A percentile compares a stretch with the other conserved stretches of the same genome.
Conservation (phyloP, 495 filamentous ascomycete genomes). For the Neurospora terricola region DNA sequence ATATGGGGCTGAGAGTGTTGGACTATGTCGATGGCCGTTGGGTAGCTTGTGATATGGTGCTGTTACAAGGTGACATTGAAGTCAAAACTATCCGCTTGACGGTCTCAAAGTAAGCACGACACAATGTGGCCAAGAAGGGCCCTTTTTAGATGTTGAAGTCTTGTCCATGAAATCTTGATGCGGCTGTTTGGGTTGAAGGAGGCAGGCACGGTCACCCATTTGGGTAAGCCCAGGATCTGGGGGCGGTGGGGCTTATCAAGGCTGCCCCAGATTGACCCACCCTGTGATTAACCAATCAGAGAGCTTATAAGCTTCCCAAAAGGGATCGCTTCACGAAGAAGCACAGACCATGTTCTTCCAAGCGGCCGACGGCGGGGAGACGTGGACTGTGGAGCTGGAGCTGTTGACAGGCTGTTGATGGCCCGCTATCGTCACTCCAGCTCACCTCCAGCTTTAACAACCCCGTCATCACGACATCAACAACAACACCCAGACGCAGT, state of each 20-base stretch:
- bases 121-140: neutral
- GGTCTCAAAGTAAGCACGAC: neutral
- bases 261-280: neutral
- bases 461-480: neutral
- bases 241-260: neutral
- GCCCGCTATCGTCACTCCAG: neutral
- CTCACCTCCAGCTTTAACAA: neutral
- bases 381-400: neutral
- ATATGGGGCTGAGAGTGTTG: neutral
- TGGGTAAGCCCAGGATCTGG: constrained; percentile 14
- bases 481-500: neutral
- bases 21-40: neutral
- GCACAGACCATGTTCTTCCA: neutral
- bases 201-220: constrained; percentile 19
- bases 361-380: neutral
- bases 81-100: neutral
- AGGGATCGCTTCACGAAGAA: neutral
- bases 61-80: neutral
- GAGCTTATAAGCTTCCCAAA: neutral
- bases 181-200: neutral
- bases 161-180: neutral
- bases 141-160: neutral
- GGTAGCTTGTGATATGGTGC: neutral
- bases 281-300: constrained; percentile 10
- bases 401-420: constrained; percentile 2